A percentile compares a stretch with the other conserved stretches of the same genome.
Conservation (phyloP, 257 asterid genomes). For the Forsythia viridissima region DNA sequence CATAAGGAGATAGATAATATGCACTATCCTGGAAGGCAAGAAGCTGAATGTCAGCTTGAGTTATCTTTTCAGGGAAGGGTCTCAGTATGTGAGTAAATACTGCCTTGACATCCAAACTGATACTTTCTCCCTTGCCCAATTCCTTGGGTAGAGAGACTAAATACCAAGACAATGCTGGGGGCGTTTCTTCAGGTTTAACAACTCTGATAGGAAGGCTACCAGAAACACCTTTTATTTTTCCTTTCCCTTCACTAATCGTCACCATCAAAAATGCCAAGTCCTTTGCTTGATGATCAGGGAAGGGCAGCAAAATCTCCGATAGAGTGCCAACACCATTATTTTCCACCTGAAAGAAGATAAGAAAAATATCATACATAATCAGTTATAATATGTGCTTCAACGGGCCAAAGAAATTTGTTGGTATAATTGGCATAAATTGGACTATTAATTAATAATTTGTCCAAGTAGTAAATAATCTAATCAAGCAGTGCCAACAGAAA, state of each 20-base stretch:
- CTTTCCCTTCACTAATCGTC: slow-evolving; percentile 60
- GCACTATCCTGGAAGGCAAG: slow-evolving; percentile 87
- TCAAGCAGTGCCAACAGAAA: not conserved
- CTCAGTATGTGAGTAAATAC: slow-evolving; percentile 59
- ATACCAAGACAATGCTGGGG: slow-evolving; percentile 69
- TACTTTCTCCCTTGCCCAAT: slow-evolving; percentile 67
- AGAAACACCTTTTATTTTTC: slow-evolving; percentile 60
- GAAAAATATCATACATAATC: slow-evolving; percentile 3
- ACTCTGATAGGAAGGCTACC: slow-evolving; percentile 47
- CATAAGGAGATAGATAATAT: slow-evolving; percentile 75
- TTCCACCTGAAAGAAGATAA: slow-evolving; percentile 52
- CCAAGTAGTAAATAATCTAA: slow-evolving; percentile 4
- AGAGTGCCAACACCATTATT: slow-evolving; percentile 62
- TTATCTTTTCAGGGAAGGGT: slow-evolving; percentile 91
- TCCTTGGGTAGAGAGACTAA: slow-evolving; percentile 72
- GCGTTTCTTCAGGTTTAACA: slow-evolving; percentile 62
- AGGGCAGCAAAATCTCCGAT: slow-evolving; percentile 65
- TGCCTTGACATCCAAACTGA: slow-evolving; percentile 79
- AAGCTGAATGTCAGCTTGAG: slow-evolving; percentile 90
- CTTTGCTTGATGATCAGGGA: slow-evolving; percentile 66
- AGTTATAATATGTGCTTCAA: slow-evolving; percentile 8
- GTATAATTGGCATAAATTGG: not conserved
- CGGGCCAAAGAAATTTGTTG: not conserved
- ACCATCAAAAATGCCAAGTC: slow-evolving; percentile 63
- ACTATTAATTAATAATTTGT: not conserved